Evolutionary conservation across 2,329 filamentous ascomycete genomes (phyloP), one percentile per base, ranked within the genome.

Genomic region (Sarocladium brachiariae): DNA sequence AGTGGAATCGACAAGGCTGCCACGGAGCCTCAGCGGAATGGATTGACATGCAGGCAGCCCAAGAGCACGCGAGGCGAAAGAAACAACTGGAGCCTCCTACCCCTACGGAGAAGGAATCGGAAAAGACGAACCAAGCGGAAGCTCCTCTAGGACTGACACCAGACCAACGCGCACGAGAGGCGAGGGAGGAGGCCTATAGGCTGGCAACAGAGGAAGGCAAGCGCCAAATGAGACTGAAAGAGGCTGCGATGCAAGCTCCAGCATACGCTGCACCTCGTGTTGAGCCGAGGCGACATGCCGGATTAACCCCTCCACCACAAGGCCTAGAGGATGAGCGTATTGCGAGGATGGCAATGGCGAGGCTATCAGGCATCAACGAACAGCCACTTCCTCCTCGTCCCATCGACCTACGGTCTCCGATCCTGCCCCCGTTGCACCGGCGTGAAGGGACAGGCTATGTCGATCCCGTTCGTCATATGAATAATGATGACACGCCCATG

Each of bases 1-100:
- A 76, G 55, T 77, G 74, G 74, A 72, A 70, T 53, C 66, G 65
- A 2, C 63, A 66, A 49, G 62, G 63, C 16, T 71, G 69, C 38
- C 65, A 67, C 38, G 61, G 58, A 11, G 61, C 61, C 1, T 59
- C 59, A n/a, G 60, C 41, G 5, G 52, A 53, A 19, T 43, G 38
- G 30, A 51, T 53, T 16, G 38, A 53, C 31, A 39, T 53, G 19
- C 35, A 51, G 24, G 50, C 52, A 9, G 52, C 52, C 7, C 49
- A 51, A 30, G 46, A 49, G 31, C 46, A 49, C 19, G 46, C 46
- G 9, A 35, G 46, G 18, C 30, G 31, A 13, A 49, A 49, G 31
- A 49, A 37, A 19, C 31, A 34, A 7, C 16, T 25, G 19, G 46
- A 35, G 33, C 46, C 46, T 4, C 46, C 46, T 11, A 49, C 46